Evolutionary conservation across 495 filamentous ascomycete genomes (phyloP).

Genomic region (Podospora tetraspora): DNA sequence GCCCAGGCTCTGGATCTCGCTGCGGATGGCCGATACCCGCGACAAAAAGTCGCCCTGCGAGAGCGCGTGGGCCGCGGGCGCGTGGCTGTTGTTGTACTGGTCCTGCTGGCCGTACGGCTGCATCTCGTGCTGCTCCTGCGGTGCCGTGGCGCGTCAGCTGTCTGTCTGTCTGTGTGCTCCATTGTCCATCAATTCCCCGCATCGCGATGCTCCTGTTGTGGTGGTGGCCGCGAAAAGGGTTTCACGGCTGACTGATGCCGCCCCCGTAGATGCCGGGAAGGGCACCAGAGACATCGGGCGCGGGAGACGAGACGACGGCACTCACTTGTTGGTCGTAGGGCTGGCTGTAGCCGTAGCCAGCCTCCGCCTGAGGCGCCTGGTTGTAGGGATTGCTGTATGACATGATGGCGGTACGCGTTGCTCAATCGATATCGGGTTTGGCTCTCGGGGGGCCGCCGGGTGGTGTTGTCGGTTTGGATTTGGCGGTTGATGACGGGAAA

Average conservation of each 20-base stretch:
- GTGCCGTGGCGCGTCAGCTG: constrained; percentile 2
- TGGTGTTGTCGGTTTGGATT: background rate
- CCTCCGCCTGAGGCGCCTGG: constrained; percentile 39
- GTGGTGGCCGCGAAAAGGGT: background rate
- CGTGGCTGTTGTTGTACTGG: constrained; percentile 21
- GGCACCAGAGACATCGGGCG: background rate
- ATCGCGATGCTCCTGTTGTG: background rate
- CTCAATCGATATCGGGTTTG: constrained; percentile 16
- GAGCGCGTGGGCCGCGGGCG: constrained; percentile 32
- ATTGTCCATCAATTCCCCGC: background rate
- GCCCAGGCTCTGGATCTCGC: constrained; percentile 52
- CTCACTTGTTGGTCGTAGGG: constrained; percentile 26
- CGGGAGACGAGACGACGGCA: constrained; percentile 1
- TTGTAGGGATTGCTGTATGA: constrained; percentile 45
- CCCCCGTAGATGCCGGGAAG: background rate
- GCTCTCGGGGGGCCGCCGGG: background rate
- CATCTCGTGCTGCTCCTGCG: constrained; percentile 39
- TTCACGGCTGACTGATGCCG: constrained; percentile 8
- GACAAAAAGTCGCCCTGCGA: constrained; percentile 55
- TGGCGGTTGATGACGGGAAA: constrained; percentile 1
- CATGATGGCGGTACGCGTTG: constrained; percentile 30
- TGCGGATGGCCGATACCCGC: constrained; percentile 52
- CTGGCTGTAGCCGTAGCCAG: constrained; percentile 40
- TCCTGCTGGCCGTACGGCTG: constrained; percentile 25
- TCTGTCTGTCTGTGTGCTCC: background rate